Evolutionary conservation across 805 yeast species (phyloP).

Genomic region (Tetrapisispora pingtungensis): DNA sequence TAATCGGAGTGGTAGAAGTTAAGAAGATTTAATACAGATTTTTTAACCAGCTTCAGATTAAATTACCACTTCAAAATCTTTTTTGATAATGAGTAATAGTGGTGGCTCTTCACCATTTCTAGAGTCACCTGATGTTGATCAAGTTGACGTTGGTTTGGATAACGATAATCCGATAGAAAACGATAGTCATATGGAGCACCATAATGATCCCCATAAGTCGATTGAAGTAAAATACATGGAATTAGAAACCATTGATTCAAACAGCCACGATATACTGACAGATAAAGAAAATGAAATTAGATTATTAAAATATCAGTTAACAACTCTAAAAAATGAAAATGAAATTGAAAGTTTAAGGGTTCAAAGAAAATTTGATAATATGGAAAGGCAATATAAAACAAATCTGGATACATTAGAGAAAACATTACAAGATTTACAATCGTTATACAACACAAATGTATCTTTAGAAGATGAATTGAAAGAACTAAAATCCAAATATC

Average conservation of each 20-base stretch:
- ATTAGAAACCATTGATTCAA: not conserved
- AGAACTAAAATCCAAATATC: conserved; percentile 15
- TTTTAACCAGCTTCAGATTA: too few relatives aligned
- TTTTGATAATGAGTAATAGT: conserved; percentile 13
- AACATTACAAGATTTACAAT: conserved; percentile 27
- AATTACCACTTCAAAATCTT: too few relatives aligned
- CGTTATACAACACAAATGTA: conserved; percentile 29
- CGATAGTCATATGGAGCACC: not conserved
- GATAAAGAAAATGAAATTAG: conserved; percentile 18
- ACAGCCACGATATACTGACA: not conserved
- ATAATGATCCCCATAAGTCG: not conserved
- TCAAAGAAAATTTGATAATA: conserved; percentile 15
- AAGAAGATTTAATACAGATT: too few relatives aligned
- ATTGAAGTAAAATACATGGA: too few relatives aligned
- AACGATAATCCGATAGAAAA: too few relatives aligned
- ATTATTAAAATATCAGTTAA: conserved; percentile 30
- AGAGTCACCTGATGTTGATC: conserved; percentile 27
- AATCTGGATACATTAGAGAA: conserved; percentile 25
- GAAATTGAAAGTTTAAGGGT: conserved; percentile 23
- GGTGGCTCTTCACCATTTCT: conserved; percentile 33
- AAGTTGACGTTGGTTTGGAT: conserved; percentile 16
- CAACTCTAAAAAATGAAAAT: conserved; percentile 31
- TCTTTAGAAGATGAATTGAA: conserved; percentile 12
- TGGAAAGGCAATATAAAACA: conserved; percentile 29
- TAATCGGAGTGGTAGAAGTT: too few relatives aligned